Conservation (phyloP, 345 rosid species). For the Arabis alpina region DNA sequence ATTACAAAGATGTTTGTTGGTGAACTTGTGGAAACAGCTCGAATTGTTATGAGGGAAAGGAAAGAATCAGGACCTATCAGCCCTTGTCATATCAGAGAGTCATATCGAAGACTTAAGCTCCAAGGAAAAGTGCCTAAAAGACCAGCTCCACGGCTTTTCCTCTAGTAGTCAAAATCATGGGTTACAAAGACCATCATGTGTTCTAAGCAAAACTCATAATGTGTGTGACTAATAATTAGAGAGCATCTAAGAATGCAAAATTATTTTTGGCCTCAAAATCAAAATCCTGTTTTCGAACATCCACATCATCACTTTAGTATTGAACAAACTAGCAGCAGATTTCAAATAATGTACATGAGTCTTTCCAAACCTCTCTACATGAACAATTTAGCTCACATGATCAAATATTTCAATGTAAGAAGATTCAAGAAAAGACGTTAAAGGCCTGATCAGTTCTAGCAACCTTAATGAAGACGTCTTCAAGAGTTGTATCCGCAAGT, state of each 20-base stretch:
- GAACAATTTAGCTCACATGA: neutral
- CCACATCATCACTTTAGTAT: too few relatives aligned
- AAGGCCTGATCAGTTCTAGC: slow-evolving; percentile 54
- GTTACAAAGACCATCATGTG: too few relatives aligned
- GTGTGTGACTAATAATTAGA: too few relatives aligned
- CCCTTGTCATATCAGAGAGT: slow-evolving; percentile 89
- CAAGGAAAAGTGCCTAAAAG: slow-evolving; percentile 83
- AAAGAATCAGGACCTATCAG: slow-evolving; percentile 85
- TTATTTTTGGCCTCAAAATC: too few relatives aligned
- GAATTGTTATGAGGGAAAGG: slow-evolving; percentile 78
- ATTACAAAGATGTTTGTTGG: slow-evolving; percentile 96
- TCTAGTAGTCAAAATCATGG: neutral
- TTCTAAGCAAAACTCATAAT: too few relatives aligned
- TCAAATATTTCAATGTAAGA: neutral
- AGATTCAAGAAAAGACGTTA: slow-evolving; percentile 43
- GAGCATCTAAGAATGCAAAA: too few relatives aligned
- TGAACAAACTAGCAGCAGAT: too few relatives aligned
- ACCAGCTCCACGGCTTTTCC: slow-evolving; percentile 80
- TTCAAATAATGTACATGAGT: too few relatives aligned
- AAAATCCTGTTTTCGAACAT: too few relatives aligned
- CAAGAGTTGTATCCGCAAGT: slow-evolving; percentile 83
- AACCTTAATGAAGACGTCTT: slow-evolving; percentile 97
- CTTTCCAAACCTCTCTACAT: neutral
- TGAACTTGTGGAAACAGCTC: slow-evolving; percentile 88
- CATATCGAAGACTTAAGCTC: slow-evolving; percentile 75